Conservation (phyloP, 257 asterid genomes). For the Phtheirospermum japonicum region DNA sequence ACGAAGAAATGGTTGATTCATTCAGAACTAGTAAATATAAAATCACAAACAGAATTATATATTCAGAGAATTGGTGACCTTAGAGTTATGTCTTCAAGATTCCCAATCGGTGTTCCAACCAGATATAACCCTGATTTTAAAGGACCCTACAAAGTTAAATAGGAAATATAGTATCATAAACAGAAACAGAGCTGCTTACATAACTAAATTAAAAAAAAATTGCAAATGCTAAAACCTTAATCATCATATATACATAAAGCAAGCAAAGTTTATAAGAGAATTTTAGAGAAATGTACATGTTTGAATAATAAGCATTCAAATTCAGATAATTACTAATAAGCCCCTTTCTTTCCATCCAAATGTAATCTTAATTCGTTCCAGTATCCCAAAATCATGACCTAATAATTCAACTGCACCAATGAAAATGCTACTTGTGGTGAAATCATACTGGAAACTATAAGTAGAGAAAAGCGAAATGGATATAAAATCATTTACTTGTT, state of each 20-base stretch:
- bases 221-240: not conserved
- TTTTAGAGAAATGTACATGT: conserved; percentile 4
- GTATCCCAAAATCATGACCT: conserved; percentile 8
- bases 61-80: conserved; percentile 35
- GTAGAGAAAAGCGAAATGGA: not conserved
- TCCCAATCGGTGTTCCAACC: conserved; percentile 93
- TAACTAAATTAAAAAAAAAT: not conserved
- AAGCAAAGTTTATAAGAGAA: not conserved
- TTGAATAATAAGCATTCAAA: not conserved
- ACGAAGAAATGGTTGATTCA: conserved; percentile 11
- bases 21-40: not conserved
- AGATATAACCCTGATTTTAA: conserved; percentile 81
- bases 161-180: too few species aligned
- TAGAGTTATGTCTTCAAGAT: conserved; percentile 91
- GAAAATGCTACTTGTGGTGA: not conserved
- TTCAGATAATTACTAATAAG: not conserved
- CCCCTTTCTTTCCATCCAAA: too few species aligned
- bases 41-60: not conserved
- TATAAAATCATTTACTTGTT: conserved; percentile 39
- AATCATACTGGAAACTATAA: not conserved
- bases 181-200: conserved; percentile 4
- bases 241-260: conserved; percentile 4
- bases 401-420: conserved; percentile 16
- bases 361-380: too few species aligned
- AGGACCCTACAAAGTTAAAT: conserved; percentile 54